A percentile compares a stretch with the other conserved stretches of the same genome.
phyloP scores from a whole-genome alignment of 164 flowering plant species.

The Umbellularia californica region DNA sequence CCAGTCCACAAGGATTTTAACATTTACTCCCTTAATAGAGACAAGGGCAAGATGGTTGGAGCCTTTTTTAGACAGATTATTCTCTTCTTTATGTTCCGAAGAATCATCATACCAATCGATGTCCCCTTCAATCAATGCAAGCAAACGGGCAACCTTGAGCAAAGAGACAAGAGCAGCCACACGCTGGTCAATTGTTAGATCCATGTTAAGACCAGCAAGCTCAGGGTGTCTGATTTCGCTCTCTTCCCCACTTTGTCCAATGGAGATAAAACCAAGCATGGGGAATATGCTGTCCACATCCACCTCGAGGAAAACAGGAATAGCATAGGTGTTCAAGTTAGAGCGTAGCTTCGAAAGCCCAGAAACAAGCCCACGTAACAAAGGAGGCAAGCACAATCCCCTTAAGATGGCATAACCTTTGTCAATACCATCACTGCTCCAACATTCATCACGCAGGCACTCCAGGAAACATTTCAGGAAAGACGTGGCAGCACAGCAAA shows the following conservation, averaged over 20 bases:
- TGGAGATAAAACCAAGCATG: conserved; percentile 70
- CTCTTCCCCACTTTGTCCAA: conserved; percentile 34
- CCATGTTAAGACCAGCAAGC: conserved; percentile 24
- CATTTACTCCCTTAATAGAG: conserved; percentile 56
- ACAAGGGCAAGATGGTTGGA: conserved; percentile 38
- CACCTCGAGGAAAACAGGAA: conserved; percentile 70
- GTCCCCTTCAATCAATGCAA: conserved; percentile 91
- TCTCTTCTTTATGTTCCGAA: conserved; percentile 14
- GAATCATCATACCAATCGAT: conserved; percentile 44
- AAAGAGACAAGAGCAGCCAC: conserved; percentile 85
- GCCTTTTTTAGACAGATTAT: conserved; percentile 13
- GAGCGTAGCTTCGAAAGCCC: conserved; percentile 80
- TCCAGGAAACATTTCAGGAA: conserved; percentile 91
- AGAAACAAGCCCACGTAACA: conserved; percentile 80
- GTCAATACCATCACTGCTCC: conserved; percentile 89
- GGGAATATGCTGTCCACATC: conserved; percentile 88
- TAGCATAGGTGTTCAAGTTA: conserved; percentile 86
- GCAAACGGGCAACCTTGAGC: conserved; percentile 82
- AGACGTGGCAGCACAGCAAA: conserved; percentile 86
- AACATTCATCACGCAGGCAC: conserved; percentile 83
- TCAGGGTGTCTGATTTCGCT: conserved; percentile 30
- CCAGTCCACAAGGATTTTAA: conserved; percentile 68
- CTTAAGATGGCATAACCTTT: conserved; percentile 63
- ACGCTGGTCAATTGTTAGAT: conserved; percentile 53
- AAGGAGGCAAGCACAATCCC: conserved; percentile 69